Evolutionary conservation across 805 yeast species (phyloP).

Genomic region (Tetrapisispora taiwanensis): DNA sequence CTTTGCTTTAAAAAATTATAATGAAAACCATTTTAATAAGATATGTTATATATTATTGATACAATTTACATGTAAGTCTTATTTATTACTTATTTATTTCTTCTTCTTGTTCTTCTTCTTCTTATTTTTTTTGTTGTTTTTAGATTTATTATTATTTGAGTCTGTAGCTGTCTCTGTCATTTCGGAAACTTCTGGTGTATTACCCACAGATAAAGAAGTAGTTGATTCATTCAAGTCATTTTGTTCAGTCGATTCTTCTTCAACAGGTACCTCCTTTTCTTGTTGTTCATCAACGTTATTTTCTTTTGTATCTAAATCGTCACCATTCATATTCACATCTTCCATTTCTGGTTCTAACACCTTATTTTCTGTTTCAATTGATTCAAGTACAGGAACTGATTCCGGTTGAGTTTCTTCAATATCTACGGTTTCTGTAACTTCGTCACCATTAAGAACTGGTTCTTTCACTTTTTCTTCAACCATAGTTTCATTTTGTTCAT

Average conservation of each 20-base stretch:
- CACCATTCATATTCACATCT: background rate
- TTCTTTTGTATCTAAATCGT: background rate
- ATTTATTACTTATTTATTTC: background rate
- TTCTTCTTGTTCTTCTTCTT: constrained; percentile 5
- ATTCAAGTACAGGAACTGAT: too few species aligned
- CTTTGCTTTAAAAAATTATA: too few species aligned
- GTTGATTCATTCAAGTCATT: background rate
- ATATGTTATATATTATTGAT: background rate
- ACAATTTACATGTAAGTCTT: background rate
- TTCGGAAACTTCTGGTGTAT: background rate
- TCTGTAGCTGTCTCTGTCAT: background rate
- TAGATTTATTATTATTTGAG: background rate
- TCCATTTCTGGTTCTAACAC: background rate
- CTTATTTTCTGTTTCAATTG: too few species aligned
- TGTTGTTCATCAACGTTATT: background rate
- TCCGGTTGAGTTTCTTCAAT: background rate
- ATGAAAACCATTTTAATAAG: too few species aligned
- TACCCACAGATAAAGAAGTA: background rate
- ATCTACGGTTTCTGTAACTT: background rate
- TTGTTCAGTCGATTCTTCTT: background rate
- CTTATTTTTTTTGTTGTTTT: constrained; percentile 5
- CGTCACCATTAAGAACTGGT: too few species aligned
- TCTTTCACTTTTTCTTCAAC: background rate
- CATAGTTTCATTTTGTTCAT: too few species aligned
- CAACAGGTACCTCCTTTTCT: background rate